These are phyloP conservation scores for Eustoma russellianum DNA, from an alignment of 257 asterid genomes.

Conservation along the genomic window DNA sequence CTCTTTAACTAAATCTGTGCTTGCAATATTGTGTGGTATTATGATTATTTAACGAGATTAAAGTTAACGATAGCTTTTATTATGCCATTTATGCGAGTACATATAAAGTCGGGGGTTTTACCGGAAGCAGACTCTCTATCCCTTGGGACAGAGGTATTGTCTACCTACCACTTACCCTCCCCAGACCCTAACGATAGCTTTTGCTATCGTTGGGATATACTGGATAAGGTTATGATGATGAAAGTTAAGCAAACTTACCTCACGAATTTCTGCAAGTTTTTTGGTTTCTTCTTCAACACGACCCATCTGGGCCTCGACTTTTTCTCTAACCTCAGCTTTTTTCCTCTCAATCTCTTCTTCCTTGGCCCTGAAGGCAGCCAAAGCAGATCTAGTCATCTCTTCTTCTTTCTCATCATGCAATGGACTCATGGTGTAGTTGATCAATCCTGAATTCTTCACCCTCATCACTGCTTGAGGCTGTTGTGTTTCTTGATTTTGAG, in stretches of 20 bases:
- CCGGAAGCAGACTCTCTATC: too few relatives aligned
- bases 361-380: conserved; percentile 58
- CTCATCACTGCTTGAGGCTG: conserved; percentile 29
- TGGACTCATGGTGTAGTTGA: conserved; percentile 43
- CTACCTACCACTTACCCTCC: too few relatives aligned
- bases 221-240: not conserved
- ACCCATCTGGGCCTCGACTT: conserved; percentile 65
- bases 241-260: conserved; percentile 17
- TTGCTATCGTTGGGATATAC: too few relatives aligned
- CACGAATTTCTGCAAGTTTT: conserved; percentile 68
- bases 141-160: too few relatives aligned
- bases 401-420: conserved; percentile 60
- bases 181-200: too few relatives aligned
- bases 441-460: conserved; percentile 41
- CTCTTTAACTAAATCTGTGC: too few relatives aligned
- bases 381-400: conserved; percentile 66
- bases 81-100: too few relatives aligned
- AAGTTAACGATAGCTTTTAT: too few relatives aligned
- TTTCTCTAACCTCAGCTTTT: conserved; percentile 49
- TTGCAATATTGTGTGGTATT: too few relatives aligned
- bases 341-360: conserved; percentile 85
- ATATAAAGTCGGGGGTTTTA: too few relatives aligned
- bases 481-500: conserved; percentile 33
- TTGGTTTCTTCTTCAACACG: conserved; percentile 80
- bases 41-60: too few relatives aligned